Evolutionary conservation across 306 rosid genomes (phyloP).

Genomic region (Prunus dulcis): DNA sequence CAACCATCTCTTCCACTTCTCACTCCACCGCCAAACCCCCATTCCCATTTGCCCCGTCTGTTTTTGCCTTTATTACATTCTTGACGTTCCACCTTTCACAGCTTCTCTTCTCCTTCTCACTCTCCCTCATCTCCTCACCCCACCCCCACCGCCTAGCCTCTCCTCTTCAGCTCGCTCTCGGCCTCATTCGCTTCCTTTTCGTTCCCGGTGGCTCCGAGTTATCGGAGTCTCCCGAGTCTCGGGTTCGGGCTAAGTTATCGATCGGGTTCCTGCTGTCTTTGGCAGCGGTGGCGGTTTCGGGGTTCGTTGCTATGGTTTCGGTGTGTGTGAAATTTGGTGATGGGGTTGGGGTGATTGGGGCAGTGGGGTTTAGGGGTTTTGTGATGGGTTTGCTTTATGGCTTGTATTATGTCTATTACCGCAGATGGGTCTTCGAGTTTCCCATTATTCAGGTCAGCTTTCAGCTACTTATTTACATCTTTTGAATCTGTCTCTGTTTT

Average conservation of each 20-base stretch:
- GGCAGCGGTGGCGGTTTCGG: constrained; percentile 37
- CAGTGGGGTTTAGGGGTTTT: constrained; percentile 57
- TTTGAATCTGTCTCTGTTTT: background rate
- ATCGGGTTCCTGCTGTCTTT: constrained; percentile 39
- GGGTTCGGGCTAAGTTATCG: constrained; percentile 41
- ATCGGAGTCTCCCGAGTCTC: constrained; percentile 32
- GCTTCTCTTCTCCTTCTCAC: constrained; percentile 66
- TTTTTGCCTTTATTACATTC: constrained; percentile 36
- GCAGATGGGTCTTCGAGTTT: constrained; percentile 76
- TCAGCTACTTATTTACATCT: background rate
- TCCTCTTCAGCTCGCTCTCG: constrained; percentile 35
- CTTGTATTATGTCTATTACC: constrained; percentile 52
- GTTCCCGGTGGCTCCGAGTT: constrained; percentile 29
- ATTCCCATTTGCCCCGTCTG: constrained; percentile 24
- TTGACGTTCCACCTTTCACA: constrained; percentile 57
- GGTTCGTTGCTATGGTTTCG: constrained; percentile 43
- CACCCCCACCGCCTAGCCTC: constrained; percentile 38
- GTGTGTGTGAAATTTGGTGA: constrained; percentile 31
- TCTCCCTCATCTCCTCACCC: constrained; percentile 62
- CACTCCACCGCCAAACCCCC: background rate
- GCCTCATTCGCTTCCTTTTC: constrained; percentile 43
- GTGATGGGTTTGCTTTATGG: constrained; percentile 63
- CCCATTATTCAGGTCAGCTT: constrained; percentile 83
- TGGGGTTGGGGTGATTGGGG: constrained; percentile 40
- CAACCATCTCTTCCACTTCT: constrained; percentile 15